Evolutionary conservation across 352 stramenopile genomes (phyloP).

Genomic region (Pythium dissimile): DNA sequence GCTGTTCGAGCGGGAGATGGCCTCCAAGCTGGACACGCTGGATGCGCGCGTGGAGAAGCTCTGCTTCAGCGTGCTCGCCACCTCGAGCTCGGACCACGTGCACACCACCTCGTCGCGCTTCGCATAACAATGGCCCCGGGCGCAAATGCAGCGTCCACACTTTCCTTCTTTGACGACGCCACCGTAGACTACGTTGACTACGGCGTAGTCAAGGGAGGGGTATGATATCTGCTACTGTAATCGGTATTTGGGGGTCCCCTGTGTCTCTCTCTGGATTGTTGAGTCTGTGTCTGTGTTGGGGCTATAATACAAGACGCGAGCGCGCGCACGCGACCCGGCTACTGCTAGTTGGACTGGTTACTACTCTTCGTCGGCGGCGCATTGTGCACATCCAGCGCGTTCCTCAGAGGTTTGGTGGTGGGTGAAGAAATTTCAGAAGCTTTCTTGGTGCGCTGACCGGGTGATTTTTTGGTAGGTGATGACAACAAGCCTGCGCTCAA

Average conservation of each 20-base stretch:
- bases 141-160: slow-evolving; percentile 15
- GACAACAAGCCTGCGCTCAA: not conserved
- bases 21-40: slow-evolving; percentile 54
- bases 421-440: not conserved
- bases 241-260: not conserved
- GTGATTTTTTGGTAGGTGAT: not conserved
- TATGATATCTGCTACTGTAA: slow-evolving; percentile 4
- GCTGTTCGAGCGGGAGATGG: slow-evolving; percentile 50
- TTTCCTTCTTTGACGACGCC: not conserved
- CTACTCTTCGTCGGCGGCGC: slow-evolving; percentile 20
- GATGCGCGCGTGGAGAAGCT: slow-evolving; percentile 63
- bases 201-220: not conserved
- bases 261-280: not conserved
- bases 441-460: slow-evolving; percentile 1
- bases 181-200: not conserved
- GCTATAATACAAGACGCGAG: not conserved
- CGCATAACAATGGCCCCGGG: slow-evolving; percentile 16
- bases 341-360: slow-evolving; percentile 28
- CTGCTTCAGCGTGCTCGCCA: slow-evolving; percentile 37
- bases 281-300: not conserved
- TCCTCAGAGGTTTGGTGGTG: not conserved
- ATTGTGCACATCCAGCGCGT: slow-evolving; percentile 18
- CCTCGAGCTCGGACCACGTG: not conserved
- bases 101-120: slow-evolving; percentile 11
- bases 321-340: not conserved